A percentile compares a stretch with the other conserved stretches of the same genome.
Evolutionary conservation across 352 stramenopile genomes (phyloP).

Genomic region (Phytophthora meadii): DNA sequence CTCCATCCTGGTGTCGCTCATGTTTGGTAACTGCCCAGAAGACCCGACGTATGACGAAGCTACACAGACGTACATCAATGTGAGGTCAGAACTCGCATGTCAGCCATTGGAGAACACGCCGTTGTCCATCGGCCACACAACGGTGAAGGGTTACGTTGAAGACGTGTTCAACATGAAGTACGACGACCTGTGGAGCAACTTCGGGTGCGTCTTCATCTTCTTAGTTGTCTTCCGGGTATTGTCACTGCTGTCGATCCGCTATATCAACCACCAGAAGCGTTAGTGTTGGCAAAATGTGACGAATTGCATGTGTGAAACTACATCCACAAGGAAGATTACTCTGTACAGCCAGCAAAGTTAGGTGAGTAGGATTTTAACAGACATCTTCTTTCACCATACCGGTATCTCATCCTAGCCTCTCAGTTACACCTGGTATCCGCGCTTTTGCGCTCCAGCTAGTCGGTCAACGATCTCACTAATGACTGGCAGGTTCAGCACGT

Average conservation of each 20-base stretch:
- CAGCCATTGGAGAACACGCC: constrained; percentile 40
- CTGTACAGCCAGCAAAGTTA: too few relatives aligned
- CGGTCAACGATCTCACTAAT: constrained; percentile 87
- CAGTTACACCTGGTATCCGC: constrained; percentile 84
- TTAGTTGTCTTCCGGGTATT: constrained; percentile 41
- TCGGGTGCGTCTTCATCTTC: constrained; percentile 42
- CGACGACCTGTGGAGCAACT: constrained; percentile 41
- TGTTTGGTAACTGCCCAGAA: constrained; percentile 39
- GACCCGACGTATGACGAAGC: constrained; percentile 33
- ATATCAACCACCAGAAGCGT: constrained; percentile 54
- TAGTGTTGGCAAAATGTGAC: too few relatives aligned
- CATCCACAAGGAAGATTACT: too few relatives aligned
- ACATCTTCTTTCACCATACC: too few relatives aligned
- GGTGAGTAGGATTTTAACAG: constrained; percentile 16
- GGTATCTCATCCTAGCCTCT: constrained; percentile 1
- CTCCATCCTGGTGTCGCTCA: constrained; percentile 29
- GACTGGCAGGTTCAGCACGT: constrained; percentile 85
- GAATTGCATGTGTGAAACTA: too few relatives aligned
- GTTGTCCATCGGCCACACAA: constrained; percentile 28
- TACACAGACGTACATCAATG: constrained; percentile 28
- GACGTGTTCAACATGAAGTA: constrained; percentile 45
- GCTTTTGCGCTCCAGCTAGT: constrained; percentile 83
- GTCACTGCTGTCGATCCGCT: constrained; percentile 46
- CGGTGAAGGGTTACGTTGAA: constrained; percentile 42
- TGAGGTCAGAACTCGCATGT: constrained; percentile 40